These are phyloP conservation scores for Hansenula lynferdii DNA, from an alignment of 1,139 yeast species.

Conservation along the genomic window DNA sequence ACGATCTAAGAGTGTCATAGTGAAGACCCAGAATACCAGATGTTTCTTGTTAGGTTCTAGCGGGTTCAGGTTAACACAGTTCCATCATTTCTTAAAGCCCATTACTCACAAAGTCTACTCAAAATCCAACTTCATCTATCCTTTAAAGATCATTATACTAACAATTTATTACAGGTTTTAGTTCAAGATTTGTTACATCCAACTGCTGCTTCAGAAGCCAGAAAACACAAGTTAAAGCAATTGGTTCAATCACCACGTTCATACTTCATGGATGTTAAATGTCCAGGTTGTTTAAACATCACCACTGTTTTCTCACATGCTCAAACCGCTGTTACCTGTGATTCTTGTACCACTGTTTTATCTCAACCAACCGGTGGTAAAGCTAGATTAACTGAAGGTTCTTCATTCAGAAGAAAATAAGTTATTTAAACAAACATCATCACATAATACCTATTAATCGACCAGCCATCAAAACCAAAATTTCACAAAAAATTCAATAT, in stretches of 20 bases:
- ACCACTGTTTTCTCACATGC: slow-evolving; percentile 99
- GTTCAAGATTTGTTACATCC: slow-evolving; percentile 99
- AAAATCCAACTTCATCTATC: no score
- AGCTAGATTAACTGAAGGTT: slow-evolving; percentile 98
- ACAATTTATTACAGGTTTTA: slow-evolving; percentile 60
- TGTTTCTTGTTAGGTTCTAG: no score
- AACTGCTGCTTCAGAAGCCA: slow-evolving; percentile 92
- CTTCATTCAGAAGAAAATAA: slow-evolving; percentile 99
- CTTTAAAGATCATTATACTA: slow-evolving; percentile 11
- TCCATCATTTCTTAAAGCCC: no score
- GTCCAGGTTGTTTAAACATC: slow-evolving; percentile 99
- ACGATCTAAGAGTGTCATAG: no score
- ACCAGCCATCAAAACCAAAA: not conserved
- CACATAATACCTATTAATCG: no score
- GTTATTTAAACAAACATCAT: slow-evolving; percentile 9
- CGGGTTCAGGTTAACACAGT: no score
- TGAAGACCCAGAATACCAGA: no score
- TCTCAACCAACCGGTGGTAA: slow-evolving; percentile 99
- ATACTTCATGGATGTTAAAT: slow-evolving; percentile 98
- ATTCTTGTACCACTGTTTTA: slow-evolving; percentile 95
- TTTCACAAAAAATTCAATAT: not conserved
- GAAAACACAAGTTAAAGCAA: slow-evolving; percentile 96
- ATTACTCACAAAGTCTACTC: no score
- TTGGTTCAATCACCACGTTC: slow-evolving; percentile 98
- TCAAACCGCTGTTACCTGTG: slow-evolving; percentile 99